Evolutionary conservation across 2,329 filamentous ascomycete species (phyloP), one percentile per base, ranked within the genome.

Genomic region (Herpotrichia juniperi): DNA sequence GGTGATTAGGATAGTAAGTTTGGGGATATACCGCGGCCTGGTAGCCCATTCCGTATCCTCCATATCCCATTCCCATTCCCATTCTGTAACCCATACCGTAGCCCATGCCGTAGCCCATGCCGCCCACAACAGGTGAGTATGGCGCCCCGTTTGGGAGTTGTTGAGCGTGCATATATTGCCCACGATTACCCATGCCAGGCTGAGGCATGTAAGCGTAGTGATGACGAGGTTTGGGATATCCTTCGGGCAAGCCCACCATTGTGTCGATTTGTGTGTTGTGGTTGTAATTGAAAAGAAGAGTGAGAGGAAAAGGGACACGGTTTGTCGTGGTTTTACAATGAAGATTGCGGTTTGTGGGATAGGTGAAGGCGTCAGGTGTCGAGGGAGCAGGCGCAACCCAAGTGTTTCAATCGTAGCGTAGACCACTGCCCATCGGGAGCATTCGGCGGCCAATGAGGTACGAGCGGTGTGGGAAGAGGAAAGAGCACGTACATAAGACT

Each of bases 181-280:
- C 47, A n/a, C 47, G 47, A 17, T 24, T 22, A 39, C 67, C 66
- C 32, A 63, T 65, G 42, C 63, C 64, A 30, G 65, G 63, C 37
- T 64, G 64, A 6, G 68, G 67, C 0, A 57, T 62, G 48, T 68
- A 69, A 40, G 64, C 55, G 53, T 70, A 72, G 14, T 66, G 58
- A 24, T 72, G 67, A 48, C 69, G 69, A 17, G 68, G 66, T 43
- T 68, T 66, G 22, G 63, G 68, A 30, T 55, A 63, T 12, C 66
- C 58, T 57, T 67, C 34, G 16, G 34, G 34, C 9, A 39, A 17
- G 17, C 8, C 8, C 34, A 39, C 17, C 34, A 14, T 22, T 39
- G 34, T 22, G 34, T 39, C n/a, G 16, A 39, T 39, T 4, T 8
- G 21, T 8, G 39, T 3, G 22, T 10, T 42, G 22, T 28, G 6